Evolutionary conservation across 1,284 basidiomycete species (phyloP).

Genomic region (Moniliella sp.): DNA sequence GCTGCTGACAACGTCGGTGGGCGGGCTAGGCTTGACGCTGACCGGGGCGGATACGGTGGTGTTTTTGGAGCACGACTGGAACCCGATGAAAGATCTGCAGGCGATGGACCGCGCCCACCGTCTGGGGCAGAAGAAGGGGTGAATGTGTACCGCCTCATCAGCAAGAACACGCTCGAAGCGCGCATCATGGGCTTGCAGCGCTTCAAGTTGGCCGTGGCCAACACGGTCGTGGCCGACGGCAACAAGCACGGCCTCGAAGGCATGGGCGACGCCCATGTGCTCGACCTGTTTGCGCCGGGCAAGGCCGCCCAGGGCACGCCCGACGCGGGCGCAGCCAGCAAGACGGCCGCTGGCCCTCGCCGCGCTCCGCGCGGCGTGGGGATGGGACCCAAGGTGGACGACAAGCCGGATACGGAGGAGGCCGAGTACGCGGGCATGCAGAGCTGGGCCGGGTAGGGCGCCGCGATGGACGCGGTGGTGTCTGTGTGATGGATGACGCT

Average conservation of each 20-base stretch:
- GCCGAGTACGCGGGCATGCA: constrained; percentile 21
- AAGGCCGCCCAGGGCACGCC: constrained; percentile 3
- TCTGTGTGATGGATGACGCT: too few relatives aligned
- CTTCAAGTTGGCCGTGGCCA: constrained; percentile 94
- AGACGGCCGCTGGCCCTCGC: constrained; percentile 2
- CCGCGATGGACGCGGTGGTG: too few relatives aligned
- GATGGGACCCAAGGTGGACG: constrained; percentile 1
- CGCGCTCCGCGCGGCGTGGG: background rate
- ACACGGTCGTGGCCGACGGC: constrained; percentile 87
- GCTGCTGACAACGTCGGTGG: constrained; percentile 83
- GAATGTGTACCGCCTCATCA: constrained; percentile 91
- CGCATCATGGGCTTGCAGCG: constrained; percentile 96
- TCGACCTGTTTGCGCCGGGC: constrained; percentile 53
- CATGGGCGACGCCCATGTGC: constrained; percentile 91
- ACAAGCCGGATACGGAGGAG: constrained; percentile 28
- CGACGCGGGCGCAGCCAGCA: background rate
- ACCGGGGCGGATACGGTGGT: constrained; percentile 98
- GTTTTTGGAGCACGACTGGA: constrained; percentile 99
- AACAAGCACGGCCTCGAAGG: constrained; percentile 63
- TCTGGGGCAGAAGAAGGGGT: constrained; percentile 93
- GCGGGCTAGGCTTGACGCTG: constrained; percentile 79
- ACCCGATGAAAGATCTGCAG: constrained; percentile 97
- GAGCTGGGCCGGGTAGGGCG: constrained; percentile 12
- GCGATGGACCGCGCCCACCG: constrained; percentile 98
- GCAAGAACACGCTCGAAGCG: constrained; percentile 86